These are phyloP conservation scores for Borovskyia barvae DNA, from an alignment of 208 protist genomes.

Conservation along the genomic window DNA sequence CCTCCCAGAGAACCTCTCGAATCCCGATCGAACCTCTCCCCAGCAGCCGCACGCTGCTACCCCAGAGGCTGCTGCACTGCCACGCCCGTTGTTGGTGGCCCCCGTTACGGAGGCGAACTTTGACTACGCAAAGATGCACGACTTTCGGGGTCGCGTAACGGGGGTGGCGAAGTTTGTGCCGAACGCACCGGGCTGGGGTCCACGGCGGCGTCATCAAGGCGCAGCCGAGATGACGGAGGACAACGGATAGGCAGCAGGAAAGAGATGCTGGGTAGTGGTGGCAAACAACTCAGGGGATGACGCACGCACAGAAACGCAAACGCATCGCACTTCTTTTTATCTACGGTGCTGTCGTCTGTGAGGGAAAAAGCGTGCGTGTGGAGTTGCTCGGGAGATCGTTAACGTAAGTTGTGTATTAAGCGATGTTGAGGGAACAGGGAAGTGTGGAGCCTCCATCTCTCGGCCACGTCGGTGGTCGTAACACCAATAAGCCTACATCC, in stretches of 20 bases:
- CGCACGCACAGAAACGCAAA: too few species aligned
- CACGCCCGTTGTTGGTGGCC: conserved; percentile 26
- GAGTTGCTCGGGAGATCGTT: too few species aligned
- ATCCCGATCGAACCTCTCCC: neutral
- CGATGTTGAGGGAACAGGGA: too few species aligned
- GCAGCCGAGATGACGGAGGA: conserved; percentile 29
- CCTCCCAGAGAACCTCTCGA: conserved; percentile 3
- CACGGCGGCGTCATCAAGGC: conserved; percentile 79
- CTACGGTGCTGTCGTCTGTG: too few species aligned
- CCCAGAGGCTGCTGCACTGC: neutral
- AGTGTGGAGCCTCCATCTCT: too few species aligned
- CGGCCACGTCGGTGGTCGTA: too few species aligned
- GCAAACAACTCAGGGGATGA: too few species aligned
- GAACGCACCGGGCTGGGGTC: conserved; percentile 87
- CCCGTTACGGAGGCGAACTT: conserved; percentile 66
- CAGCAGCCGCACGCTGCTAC: neutral
- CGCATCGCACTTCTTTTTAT: too few species aligned
- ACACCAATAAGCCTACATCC: too few species aligned
- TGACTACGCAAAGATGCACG: conserved; percentile 70
- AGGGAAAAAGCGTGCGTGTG: too few species aligned
- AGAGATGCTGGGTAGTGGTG: neutral
- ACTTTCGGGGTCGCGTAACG: conserved; percentile 69
- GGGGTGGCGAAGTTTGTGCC: conserved; percentile 88
- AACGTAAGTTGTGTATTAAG: too few species aligned
- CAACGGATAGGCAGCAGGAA: neutral